Base-by-base conservation (phyloP, 129 eudicot genomes). In the Silybum marianum region DNA sequence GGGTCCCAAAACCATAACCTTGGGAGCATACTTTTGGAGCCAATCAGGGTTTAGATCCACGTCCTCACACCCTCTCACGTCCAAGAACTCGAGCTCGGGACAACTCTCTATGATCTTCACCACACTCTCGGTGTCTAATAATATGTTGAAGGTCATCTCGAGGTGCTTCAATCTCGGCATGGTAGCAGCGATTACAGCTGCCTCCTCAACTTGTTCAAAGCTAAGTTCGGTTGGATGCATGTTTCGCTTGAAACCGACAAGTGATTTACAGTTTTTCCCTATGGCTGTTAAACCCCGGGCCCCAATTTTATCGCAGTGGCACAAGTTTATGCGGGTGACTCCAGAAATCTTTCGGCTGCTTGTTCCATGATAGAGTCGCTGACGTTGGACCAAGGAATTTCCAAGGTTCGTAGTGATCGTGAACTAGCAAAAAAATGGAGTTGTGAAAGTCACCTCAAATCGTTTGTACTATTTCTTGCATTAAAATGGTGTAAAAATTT, bases 91-190 rank as follows among this genome's bases (percentile, higher is more conserved):
- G 1, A 88, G 89, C 11, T 79, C 62, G 0, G 24, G 67, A 63
- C 89, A 88, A 40, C 75, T 78, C 9, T 28, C 23, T 24, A 88
- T 54, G 48, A 88, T 83, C 70, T 88, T 84, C 12, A 82, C 54
- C 22, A 79, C 87, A 69, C 60, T 71, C 6, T 22, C 21, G 9
- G 80, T 80, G 39, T 83, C 81, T 13, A 85, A 36, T 4, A 32
- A 32, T 26, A 28, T 44, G 66, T 71, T 48, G 48, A 72, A 88
- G 18, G 85, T 81, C 42, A 88, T 78, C 85, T 85, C 89, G 9
- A 88, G 86, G 74, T 85, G 91, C 84, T 75, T 83, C 7, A 88
- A 85, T 77, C 79, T 88, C 1, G 89, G 87, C 91, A 88, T 88
- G 16, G 85, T 88, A 21, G 79, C 38, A 44, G 91, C 89, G 24